phyloP scores from a whole-genome alignment of 2,329 filamentous ascomycete species.

The Fusarium neocosmosporiellum region DNA sequence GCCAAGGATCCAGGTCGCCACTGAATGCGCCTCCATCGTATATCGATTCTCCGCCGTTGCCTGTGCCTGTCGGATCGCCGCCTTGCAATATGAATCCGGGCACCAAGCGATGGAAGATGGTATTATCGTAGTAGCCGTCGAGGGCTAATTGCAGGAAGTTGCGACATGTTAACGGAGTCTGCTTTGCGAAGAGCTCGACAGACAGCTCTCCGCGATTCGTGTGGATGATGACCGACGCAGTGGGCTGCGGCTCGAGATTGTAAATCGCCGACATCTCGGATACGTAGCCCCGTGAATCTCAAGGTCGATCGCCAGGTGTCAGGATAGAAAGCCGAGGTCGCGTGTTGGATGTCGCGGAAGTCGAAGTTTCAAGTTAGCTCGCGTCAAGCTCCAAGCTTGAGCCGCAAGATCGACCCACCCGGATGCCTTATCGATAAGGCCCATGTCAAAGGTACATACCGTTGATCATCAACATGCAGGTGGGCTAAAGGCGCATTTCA shows the following conservation, averaged over 20 bases:
- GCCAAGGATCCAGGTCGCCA: slow-evolving; percentile 78
- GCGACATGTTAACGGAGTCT: slow-evolving; percentile 88
- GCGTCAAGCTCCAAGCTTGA: slow-evolving; percentile 25
- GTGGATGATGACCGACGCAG: slow-evolving; percentile 89
- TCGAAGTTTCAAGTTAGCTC: slow-evolving; percentile 5
- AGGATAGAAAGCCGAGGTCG: slow-evolving; percentile 7
- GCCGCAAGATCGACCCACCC: slow-evolving; percentile 13
- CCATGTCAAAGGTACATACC: background rate
- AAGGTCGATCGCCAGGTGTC: background rate
- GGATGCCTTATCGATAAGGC: slow-evolving; percentile 26
- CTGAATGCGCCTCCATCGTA: slow-evolving; percentile 85
- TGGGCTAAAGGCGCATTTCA: background rate
- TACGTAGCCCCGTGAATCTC: background rate
- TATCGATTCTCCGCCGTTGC: slow-evolving; percentile 90
- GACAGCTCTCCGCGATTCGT: slow-evolving; percentile 91
- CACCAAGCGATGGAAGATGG: slow-evolving; percentile 92
- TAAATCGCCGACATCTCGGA: slow-evolving; percentile 84
- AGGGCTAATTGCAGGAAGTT: slow-evolving; percentile 97
- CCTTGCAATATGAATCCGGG: slow-evolving; percentile 95
- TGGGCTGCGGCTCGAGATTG: slow-evolving; percentile 94
- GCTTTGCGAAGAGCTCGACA: slow-evolving; percentile 94
- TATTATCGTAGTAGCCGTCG: slow-evolving; percentile 94
- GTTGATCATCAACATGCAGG: background rate
- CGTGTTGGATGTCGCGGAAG: slow-evolving; percentile 1
- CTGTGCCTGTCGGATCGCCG: slow-evolving; percentile 93